phyloP scores from a whole-genome alignment of 345 rosid genomes.

The Reutealis trisperma region DNA sequence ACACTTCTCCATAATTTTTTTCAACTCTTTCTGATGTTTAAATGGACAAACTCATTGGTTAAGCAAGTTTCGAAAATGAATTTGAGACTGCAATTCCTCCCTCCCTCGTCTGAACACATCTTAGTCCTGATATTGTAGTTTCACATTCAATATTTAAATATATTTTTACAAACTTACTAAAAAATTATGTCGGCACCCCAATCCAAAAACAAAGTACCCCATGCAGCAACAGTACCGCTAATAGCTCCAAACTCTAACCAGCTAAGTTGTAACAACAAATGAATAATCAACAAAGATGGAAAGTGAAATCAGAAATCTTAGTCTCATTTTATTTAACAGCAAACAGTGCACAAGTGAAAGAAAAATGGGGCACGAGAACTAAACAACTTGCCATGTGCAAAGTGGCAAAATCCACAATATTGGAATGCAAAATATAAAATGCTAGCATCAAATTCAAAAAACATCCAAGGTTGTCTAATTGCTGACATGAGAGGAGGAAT shows the following conservation, averaged over 20 bases:
- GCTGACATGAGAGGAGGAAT: not conserved
- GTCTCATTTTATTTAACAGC: not conserved
- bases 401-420: not conserved
- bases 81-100: too few relatives aligned
- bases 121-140: too few relatives aligned
- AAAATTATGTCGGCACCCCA: too few relatives aligned
- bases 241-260: not conserved
- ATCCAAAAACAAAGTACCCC: not conserved
- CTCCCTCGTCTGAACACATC: too few relatives aligned
- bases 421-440: not conserved
- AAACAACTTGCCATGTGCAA: conserved; percentile 12
- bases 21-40: too few relatives aligned
- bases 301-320: not conserved
- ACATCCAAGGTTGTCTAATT: conserved; percentile 1
- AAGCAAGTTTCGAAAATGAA: too few relatives aligned
- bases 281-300: not conserved
- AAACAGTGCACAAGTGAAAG: not conserved
- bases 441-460: conserved; percentile 8
- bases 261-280: not conserved
- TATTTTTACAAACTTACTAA: too few relatives aligned
- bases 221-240: not conserved
- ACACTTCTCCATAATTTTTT: too few relatives aligned
- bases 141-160: too few relatives aligned
- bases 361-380: not conserved
- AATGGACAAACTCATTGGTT: too few relatives aligned